Base-by-base conservation (phyloP, 2,329 filamentous ascomycete genomes). In the Pestalotiopsis sp. region DNA sequence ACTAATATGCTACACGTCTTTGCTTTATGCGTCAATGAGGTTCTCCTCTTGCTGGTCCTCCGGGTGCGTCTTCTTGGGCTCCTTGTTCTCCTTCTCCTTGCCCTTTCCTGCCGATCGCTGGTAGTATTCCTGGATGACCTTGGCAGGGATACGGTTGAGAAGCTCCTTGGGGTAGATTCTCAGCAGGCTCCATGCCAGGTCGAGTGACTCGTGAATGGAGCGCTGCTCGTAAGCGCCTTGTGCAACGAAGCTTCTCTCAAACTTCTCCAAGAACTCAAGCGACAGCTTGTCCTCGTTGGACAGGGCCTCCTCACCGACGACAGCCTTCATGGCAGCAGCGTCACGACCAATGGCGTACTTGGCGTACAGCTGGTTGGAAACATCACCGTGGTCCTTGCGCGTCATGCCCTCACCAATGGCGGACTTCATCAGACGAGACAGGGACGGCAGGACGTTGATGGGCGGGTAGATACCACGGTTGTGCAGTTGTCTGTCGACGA, bases 301-400 rank as follows among this genome's bases (percentile, higher is more conserved):
- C 77, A 99, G 83, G 40, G 96, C 96, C 81, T 99, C 96, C 83
- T 99, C 97, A 84, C 96, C 96, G 68, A 99, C 96, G 81, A 99
- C 96, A 70, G 96, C 96, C 86, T 98, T 99, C 96, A 99, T 99
- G 79, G 94, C 92, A 48, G 97, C 95, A 22, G 96, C 96, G 77
- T 99, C 96, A 87, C 95, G 94, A 79, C 96, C 96, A 79, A 99
- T 98, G 81, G 96, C 96, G 81, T 99, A 99, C 84, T 99, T 99
- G 83, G 96, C 96, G 81, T 99, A 99, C 72, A 99, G 89, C 86
- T 99, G 96, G 86, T 99, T 99, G 74, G 96, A 99, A 64, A 99
- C 96, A 83, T 99, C 96, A 74, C 94, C 93, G 82, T 99, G 96
- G 77, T 99, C 97, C 82, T 93, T 94, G 76, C 96, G 92, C 30